These are phyloP conservation scores for Seiridium cupressi DNA, from an alignment of 2,329 filamentous ascomycete species.

Conservation along the genomic window DNA sequence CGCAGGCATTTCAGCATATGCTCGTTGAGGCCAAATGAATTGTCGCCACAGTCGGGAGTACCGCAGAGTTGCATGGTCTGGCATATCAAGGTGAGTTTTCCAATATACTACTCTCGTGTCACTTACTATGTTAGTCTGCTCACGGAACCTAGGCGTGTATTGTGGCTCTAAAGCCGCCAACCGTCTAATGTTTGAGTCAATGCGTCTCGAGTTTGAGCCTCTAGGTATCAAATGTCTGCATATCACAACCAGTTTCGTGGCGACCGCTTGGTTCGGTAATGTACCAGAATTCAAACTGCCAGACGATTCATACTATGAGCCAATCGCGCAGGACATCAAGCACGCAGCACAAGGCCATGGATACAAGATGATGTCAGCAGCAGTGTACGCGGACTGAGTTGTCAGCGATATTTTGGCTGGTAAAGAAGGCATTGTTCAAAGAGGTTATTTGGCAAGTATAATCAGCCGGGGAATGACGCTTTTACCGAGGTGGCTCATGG, in stretches of 20 bases:
- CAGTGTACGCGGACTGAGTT: not conserved
- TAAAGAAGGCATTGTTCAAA: not conserved
- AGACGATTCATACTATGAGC: not conserved
- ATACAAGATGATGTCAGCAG: not conserved
- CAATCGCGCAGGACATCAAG: not conserved
- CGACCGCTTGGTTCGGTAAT: not conserved
- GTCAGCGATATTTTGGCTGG: not conserved
- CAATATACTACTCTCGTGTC: not conserved
- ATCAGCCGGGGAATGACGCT: not conserved
- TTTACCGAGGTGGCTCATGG: not conserved
- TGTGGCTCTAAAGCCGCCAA: not conserved
- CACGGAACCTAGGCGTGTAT: not conserved
- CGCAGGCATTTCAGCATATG: slow-evolving; percentile 24
- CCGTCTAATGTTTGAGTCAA: not conserved
- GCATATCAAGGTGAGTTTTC: not conserved
- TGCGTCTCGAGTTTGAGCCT: not conserved
- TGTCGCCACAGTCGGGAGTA: slow-evolving; percentile 16
- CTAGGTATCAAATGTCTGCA: not conserved
- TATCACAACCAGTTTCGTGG: not conserved
- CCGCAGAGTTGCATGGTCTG: not conserved
- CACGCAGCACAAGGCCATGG: not conserved
- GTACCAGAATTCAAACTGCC: not conserved
- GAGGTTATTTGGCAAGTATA: not conserved
- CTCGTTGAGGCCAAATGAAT: slow-evolving; percentile 22
- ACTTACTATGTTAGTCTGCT: not conserved